Evolutionary conservation across 306 rosid genomes (phyloP).

Genomic region (Sicyos edulis): DNA sequence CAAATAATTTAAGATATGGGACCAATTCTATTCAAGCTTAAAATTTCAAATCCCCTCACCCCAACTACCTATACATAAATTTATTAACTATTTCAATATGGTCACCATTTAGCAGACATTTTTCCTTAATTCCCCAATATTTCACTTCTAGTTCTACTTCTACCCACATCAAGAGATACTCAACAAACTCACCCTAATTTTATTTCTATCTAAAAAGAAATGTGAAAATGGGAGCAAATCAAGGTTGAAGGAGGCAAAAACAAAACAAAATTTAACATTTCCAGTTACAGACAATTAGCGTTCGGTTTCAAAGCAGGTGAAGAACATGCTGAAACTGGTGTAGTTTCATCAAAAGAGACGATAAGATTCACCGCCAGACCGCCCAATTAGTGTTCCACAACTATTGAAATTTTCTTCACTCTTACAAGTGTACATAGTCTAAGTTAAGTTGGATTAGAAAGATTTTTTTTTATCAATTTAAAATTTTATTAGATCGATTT

Average conservation of each 20-base stretch:
- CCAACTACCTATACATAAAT: not conserved
- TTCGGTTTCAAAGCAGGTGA: not conserved
- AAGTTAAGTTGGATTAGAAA: too few species aligned
- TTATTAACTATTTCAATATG: not conserved
- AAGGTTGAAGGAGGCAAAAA: not conserved
- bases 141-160: not conserved
- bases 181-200: not conserved
- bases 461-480: too few species aligned
- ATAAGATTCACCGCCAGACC: not conserved
- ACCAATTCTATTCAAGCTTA: not conserved
- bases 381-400: constrained; percentile 10
- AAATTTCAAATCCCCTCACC: not conserved
- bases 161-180: not conserved
- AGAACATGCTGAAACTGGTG: not conserved
- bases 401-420: not conserved
- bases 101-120: not conserved
- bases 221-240: not conserved
- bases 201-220: not conserved
- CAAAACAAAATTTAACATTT: not conserved
- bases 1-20: not conserved
- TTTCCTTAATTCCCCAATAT: not conserved
- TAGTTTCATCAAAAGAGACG: not conserved
- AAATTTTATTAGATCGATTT: too few species aligned
- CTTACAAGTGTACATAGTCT: too few species aligned
- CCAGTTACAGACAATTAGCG: not conserved